phyloP scores from a whole-genome alignment of 305 asterid genomes.

The Solanum hybrid region DNA sequence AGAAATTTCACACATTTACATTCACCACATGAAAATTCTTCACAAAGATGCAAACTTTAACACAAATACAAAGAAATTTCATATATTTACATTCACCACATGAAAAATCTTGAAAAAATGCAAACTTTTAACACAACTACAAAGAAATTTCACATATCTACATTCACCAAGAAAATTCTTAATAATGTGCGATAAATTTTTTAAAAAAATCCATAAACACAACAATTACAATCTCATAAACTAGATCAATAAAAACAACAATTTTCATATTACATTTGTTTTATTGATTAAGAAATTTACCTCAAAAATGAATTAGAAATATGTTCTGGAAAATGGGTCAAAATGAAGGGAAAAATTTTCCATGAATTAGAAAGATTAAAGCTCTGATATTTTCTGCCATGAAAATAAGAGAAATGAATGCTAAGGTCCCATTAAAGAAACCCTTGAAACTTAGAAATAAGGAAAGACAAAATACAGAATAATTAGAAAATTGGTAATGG shows the following conservation, averaged over 20 bases:
- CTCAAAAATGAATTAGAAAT: background rate
- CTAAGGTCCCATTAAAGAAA: background rate
- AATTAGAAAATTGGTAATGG: background rate
- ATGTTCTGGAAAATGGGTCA: background rate
- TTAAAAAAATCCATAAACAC: background rate
- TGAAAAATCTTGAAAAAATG: background rate
- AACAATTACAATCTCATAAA: background rate
- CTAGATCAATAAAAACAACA: background rate
- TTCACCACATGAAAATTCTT: background rate
- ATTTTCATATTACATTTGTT: background rate
- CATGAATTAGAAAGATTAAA: background rate
- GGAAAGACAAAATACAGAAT: background rate
- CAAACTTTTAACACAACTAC: background rate
- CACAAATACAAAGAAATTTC: background rate
- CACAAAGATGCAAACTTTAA: background rate
- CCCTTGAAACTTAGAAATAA: background rate
- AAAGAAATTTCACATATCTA: background rate
- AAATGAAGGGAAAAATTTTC: background rate
- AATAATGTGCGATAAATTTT: background rate
- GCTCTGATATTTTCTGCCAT: background rate
- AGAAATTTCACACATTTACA: background rate
- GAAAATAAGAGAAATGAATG: background rate
- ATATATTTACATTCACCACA: background rate
- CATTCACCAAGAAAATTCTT: background rate
- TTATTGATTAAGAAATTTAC: background rate